Evolutionary conservation across 208 protist genomes (phyloP), one percentile per base, ranked within the genome.

Genomic region (Trypanosoma theileri): DNA sequence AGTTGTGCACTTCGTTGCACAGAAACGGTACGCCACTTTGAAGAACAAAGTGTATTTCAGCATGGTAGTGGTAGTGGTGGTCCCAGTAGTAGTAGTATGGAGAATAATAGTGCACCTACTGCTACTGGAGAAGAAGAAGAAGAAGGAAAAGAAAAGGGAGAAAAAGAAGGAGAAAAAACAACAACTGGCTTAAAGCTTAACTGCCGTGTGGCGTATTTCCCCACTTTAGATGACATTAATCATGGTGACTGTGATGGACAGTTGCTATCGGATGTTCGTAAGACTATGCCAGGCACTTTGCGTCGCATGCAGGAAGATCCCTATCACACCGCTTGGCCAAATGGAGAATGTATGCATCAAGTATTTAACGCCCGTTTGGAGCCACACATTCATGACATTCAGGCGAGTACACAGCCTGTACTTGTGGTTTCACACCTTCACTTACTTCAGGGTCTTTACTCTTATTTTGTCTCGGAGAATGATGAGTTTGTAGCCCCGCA

Each of bases 331-430:
- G 86, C 88, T 26, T 96, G 91, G 88, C 91, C 91, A 0, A 96
- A 96, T 51, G 91, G 91, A 10, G 87, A 96, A 75, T 94, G 86
- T 62, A 82, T 93, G 46, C 86, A 96, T 70, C 91, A 96, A 59
- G 84, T 96, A 44, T 96, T 90, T 60, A 94, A 93, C 66, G 77
- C 85, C 0, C 88, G 91, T 10, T 74, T 96, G 17, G 87, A 96
- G 79, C 91, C 87, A 8, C 88, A 93, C 62, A 96, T 96, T 62
- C 91, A 96, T 63, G 91, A 96, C 66, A 93, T 96, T 51, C 91
- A 96, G 61, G 91, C 88, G 8, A 94, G 86, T 72, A 77, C 73
- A 22, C 71, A 74, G 3, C 86, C 87, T 0, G 81, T 96, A 59
- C 79, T 96, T 10, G 88, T 96, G 0, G 80, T 88, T 44, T 94